These are phyloP conservation scores for Microbotryomycetes sp. DNA, from an alignment of 1,284 basidiomycete genomes.

Conservation along the genomic window DNA sequence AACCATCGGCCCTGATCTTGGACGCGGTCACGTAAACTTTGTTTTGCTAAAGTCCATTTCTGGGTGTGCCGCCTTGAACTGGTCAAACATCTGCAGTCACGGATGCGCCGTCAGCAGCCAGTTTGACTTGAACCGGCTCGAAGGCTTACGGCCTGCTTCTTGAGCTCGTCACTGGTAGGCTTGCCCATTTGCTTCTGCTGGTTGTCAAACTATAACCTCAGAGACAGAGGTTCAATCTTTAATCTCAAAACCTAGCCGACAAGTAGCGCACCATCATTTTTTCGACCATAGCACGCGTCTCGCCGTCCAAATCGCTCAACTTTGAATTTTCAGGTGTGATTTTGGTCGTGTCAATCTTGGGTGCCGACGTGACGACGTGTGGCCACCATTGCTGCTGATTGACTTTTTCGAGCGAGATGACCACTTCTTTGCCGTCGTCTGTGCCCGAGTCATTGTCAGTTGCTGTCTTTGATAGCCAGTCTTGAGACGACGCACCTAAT, in stretches of 20 bases:
- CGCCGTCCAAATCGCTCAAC: constrained; percentile 87
- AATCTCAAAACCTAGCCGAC: background rate
- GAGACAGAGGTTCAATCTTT: constrained; percentile 15
- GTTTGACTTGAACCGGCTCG: background rate
- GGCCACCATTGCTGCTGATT: constrained; percentile 95
- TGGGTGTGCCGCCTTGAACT: constrained; percentile 82
- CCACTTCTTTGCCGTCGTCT: constrained; percentile 71
- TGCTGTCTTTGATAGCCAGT: background rate
- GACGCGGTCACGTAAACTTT: constrained; percentile 9
- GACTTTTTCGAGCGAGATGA: constrained; percentile 78
- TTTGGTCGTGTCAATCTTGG: constrained; percentile 94
- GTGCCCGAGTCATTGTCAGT: background rate
- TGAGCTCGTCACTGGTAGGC: constrained; percentile 46
- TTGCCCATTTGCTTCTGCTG: constrained; percentile 98
- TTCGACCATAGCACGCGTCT: constrained; percentile 96
- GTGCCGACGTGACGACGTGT: constrained; percentile 88
- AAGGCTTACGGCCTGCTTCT: constrained; percentile 39
- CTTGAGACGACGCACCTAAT: constrained; percentile 54
- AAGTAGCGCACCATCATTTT: constrained; percentile 91
- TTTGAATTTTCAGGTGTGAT: constrained; percentile 94
- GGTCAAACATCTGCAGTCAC: constrained; percentile 60
- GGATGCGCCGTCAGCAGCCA: background rate
- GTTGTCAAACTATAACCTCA: constrained; percentile 72
- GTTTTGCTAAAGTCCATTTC: constrained; percentile 84
- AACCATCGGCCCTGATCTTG: no score